Conservation (phyloP, 78 protist species). For the Paratrimastix pyriformis region DNA sequence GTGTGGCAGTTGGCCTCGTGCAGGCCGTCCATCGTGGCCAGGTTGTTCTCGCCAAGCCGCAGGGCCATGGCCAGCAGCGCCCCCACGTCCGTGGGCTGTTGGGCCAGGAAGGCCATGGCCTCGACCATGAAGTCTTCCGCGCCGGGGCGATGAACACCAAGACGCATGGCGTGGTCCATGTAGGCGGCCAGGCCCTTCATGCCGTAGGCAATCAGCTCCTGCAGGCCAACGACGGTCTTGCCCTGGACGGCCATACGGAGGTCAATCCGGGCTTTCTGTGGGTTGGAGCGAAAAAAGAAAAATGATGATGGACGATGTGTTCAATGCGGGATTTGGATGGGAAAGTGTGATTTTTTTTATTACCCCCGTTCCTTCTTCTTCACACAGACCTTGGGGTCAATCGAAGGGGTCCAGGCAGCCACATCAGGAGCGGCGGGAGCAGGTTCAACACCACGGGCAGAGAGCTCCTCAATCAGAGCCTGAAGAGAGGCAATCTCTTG, state of each 20-base stretch:
- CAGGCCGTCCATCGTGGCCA: slow-evolving; percentile 36
- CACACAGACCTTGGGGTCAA: neutral
- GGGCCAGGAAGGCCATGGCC: slow-evolving; percentile 25
- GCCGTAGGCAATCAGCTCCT: slow-evolving; percentile 58
- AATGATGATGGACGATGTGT: too few relatives aligned
- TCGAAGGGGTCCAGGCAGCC: neutral
- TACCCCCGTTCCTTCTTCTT: neutral
- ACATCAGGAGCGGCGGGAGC: neutral
- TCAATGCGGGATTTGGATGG: neutral
- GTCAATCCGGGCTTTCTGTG: too few relatives aligned
- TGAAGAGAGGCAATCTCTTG: neutral
- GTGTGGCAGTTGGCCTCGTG: slow-evolving; percentile 13
- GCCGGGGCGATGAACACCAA: neutral
- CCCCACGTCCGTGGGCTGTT: neutral
- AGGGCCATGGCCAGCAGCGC: slow-evolving; percentile 12
- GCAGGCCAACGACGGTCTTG: neutral
- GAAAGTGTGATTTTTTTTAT: neutral
- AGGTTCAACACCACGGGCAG: neutral
- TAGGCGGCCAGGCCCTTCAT: slow-evolving; percentile 63
- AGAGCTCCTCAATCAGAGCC: neutral
- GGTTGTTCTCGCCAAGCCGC: slow-evolving; percentile 42
- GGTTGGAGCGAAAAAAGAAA: too few relatives aligned
- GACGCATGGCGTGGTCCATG: slow-evolving; percentile 30
- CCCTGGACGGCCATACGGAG: neutral
- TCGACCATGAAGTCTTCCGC: slow-evolving; percentile 9